A percentile compares a stretch with the other conserved stretches of the same genome.
Conservation (phyloP, 306 rosid genomes). For the Senna siamea region DNA sequence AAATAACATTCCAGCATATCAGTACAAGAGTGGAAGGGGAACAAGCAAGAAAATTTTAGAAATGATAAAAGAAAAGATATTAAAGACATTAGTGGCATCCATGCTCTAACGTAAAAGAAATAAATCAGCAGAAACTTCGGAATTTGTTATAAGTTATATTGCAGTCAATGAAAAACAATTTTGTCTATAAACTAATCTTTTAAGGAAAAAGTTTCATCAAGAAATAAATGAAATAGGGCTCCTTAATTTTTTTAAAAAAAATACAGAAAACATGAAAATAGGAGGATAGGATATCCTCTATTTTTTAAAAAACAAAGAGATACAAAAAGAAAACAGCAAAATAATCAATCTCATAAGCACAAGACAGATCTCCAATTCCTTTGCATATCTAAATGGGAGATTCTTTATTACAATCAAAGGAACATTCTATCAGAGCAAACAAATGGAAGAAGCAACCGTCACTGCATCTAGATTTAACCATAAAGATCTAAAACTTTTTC, state of each 20-base stretch:
- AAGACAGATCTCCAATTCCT: constrained; percentile 26
- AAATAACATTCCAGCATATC: constrained; percentile 37
- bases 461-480: constrained; percentile 5
- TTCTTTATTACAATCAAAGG: neutral
- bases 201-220: constrained; percentile 8
- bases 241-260: neutral
- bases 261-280: constrained; percentile 13
- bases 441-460: constrained; percentile 10
- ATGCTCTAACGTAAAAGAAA: constrained; percentile 1
- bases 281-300: constrained; percentile 12
- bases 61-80: constrained; percentile 25
- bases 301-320: constrained; percentile 1
- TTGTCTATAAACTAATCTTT: neutral
- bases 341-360: constrained; percentile 27
- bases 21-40: constrained; percentile 3
- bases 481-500: constrained; percentile 27
- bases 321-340: constrained; percentile 20
- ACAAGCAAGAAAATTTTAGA: constrained; percentile 13
- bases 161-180: constrained; percentile 28
- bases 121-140: neutral
- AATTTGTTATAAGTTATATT: constrained; percentile 24
- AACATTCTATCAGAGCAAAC: constrained; percentile 10
- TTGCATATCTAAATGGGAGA: constrained; percentile 4
- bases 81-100: constrained; percentile 30
- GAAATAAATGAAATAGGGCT: constrained; percentile 19